phyloP scores from a whole-genome alignment of 345 rosid species.

The Abelmoschus esculentus region DNA sequence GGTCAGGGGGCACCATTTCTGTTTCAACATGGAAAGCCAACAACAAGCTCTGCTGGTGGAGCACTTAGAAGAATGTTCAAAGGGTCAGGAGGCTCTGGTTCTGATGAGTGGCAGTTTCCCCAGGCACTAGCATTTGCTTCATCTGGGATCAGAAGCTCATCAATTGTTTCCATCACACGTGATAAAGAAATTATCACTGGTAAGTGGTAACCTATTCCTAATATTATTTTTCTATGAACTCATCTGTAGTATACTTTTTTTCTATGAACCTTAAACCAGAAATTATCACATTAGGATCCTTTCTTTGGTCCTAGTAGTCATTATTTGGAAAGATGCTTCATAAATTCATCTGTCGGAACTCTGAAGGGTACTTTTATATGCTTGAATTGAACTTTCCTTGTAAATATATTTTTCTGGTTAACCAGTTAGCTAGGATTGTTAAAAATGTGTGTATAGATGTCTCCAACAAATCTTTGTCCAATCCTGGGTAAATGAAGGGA shows the following conservation, averaged over 20 bases:
- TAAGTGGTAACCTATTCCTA: constrained; percentile 32
- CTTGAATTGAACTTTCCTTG: neutral
- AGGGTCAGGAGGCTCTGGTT: constrained; percentile 54
- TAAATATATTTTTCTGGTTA: neutral
- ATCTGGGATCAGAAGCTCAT: constrained; percentile 73
- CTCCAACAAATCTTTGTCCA: neutral
- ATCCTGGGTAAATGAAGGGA: neutral
- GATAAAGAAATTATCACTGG: constrained; percentile 73
- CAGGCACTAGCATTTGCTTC: constrained; percentile 88
- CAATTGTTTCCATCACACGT: constrained; percentile 67
- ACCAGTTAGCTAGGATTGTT: neutral
- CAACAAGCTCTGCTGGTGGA: constrained; percentile 56
- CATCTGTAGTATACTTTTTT: neutral
- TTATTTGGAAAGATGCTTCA: neutral
- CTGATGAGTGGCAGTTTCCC: constrained; percentile 75
- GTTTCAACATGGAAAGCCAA: constrained; percentile 80
- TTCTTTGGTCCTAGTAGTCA: constrained; percentile 1
- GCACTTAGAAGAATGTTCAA: constrained; percentile 85
- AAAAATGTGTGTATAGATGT: neutral
- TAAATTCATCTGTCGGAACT: neutral
- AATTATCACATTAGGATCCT: neutral
- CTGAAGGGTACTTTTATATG: neutral
- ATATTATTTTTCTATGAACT: neutral
- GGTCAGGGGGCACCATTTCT: constrained; percentile 92
- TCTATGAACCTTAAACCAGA: neutral